These are phyloP conservation scores for Phytophthora megakarya DNA, from an alignment of 352 stramenopile species.

Conservation along the genomic window DNA sequence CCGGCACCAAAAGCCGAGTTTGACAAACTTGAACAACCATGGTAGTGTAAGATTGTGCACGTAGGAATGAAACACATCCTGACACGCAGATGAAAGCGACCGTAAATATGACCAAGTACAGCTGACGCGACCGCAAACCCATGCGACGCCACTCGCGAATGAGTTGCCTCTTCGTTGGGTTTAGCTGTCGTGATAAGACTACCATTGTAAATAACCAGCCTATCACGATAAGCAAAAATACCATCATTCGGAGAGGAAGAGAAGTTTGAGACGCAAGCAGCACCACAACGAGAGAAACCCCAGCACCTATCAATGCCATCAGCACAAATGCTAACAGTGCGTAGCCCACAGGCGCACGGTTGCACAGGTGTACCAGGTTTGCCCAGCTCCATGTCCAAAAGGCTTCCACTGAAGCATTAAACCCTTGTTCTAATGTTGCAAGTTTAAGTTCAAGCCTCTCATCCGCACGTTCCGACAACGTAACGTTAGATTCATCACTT, in stretches of 20 bases:
- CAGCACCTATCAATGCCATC: slow-evolving; percentile 33
- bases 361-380: slow-evolving; percentile 36
- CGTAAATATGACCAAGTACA: slow-evolving; percentile 37
- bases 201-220: slow-evolving; percentile 56
- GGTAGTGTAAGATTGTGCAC: slow-evolving; percentile 73
- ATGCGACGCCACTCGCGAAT: slow-evolving; percentile 39
- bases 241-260: slow-evolving; percentile 41
- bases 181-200: slow-evolving; percentile 46
- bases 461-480: neutral
- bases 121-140: slow-evolving; percentile 41
- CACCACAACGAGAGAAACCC: slow-evolving; percentile 33
- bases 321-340: slow-evolving; percentile 34
- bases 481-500: slow-evolving; percentile 3
- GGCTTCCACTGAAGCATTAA: slow-evolving; percentile 22
- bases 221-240: slow-evolving; percentile 49
- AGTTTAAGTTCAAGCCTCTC: slow-evolving; percentile 45
- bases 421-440: slow-evolving; percentile 23
- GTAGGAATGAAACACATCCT: slow-evolving; percentile 63
- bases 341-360: slow-evolving; percentile 33
- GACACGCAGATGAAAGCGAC: slow-evolving; percentile 46
- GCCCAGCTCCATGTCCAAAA: slow-evolving; percentile 33
- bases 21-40: slow-evolving; percentile 73
- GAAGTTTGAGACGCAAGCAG: slow-evolving; percentile 34
- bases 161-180: slow-evolving; percentile 45
- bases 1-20: slow-evolving; percentile 43